Evolutionary conservation across 108 stramenopile species (phyloP).

Genomic region (Nannochloropsis gaditana): DNA sequence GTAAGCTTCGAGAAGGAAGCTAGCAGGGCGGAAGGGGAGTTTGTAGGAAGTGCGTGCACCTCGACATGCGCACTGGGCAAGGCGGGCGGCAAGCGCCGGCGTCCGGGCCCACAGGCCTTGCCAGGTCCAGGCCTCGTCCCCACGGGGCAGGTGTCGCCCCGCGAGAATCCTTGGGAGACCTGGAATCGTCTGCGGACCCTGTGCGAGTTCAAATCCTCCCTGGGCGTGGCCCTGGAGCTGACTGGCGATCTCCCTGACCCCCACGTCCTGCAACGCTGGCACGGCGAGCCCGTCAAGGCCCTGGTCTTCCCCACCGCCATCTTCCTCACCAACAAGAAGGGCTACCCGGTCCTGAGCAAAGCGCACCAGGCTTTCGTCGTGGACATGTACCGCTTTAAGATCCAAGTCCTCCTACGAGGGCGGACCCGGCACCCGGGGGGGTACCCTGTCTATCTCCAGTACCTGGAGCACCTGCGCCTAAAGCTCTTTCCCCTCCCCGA

Average conservation of each 20-base stretch:
- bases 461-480: slow-evolving; percentile 71
- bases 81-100: too few species aligned
- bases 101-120: too few species aligned
- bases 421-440: slow-evolving; percentile 40
- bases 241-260: slow-evolving; percentile 64
- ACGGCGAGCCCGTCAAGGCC: slow-evolving; percentile 69
- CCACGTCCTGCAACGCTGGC: slow-evolving; percentile 65
- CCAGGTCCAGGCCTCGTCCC: too few species aligned
- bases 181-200: slow-evolving; percentile 57
- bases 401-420: slow-evolving; percentile 52
- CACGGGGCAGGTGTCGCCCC: too few species aligned
- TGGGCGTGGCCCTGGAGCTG: slow-evolving; percentile 57
- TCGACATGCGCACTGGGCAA: too few species aligned
- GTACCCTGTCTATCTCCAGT: slow-evolving; percentile 63
- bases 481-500: slow-evolving; percentile 61
- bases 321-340: slow-evolving; percentile 83
- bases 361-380: slow-evolving; percentile 68
- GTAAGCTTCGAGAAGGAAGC: neutral
- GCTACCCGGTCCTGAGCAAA: slow-evolving; percentile 79
- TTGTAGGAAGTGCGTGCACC: too few species aligned
- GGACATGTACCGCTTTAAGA: slow-evolving; percentile 51
- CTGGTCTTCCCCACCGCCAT: slow-evolving; percentile 62
- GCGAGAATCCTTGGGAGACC: slow-evolving; percentile 49
- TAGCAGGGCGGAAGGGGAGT: neutral
- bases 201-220: slow-evolving; percentile 48